phyloP scores from a whole-genome alignment of 768 basidiomycete genomes.

The Leccinum truebloodii region DNA sequence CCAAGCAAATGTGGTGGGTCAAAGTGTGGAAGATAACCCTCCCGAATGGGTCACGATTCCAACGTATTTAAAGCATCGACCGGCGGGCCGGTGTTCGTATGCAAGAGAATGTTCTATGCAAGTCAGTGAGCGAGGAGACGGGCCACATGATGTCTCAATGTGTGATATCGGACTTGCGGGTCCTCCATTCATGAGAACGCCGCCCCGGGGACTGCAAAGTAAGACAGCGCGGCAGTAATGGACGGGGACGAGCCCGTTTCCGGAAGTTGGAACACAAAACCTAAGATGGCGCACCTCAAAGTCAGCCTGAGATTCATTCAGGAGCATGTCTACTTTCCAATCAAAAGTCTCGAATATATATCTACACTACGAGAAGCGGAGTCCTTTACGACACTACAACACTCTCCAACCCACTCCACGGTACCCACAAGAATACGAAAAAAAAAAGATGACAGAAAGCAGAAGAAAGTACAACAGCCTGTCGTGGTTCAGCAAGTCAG shows the following conservation, averaged over 20 bases:
- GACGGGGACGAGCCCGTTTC: not conserved
- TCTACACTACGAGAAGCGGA: not conserved
- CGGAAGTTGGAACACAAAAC: not conserved
- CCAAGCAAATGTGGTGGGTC: not conserved
- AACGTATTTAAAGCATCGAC: slow-evolving; percentile 9
- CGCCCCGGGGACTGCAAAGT: not conserved
- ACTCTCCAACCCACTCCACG: not conserved
- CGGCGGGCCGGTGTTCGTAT: not conserved
- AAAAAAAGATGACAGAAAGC: not conserved
- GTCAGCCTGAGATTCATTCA: no score
- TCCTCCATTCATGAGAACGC: not conserved
- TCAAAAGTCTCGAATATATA: not conserved
- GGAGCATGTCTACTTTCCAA: not conserved
- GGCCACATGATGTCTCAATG: not conserved
- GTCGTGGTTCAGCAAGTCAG: not conserved
- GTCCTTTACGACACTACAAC: not conserved
- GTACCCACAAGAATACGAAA: not conserved
- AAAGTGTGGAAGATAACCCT: not conserved
- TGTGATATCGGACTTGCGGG: not conserved
- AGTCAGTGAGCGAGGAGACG: not conserved
- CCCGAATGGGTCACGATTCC: not conserved
- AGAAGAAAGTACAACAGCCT: not conserved
- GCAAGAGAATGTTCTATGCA: not conserved
- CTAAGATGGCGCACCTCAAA: no score
- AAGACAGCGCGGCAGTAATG: not conserved